Percentiles rank a stretch among this genome's conserved stretches.
These are phyloP conservation scores for Aphanomyces stellatus DNA, from an alignment of 352 stramenopile species.

Conservation along the genomic window DNA sequence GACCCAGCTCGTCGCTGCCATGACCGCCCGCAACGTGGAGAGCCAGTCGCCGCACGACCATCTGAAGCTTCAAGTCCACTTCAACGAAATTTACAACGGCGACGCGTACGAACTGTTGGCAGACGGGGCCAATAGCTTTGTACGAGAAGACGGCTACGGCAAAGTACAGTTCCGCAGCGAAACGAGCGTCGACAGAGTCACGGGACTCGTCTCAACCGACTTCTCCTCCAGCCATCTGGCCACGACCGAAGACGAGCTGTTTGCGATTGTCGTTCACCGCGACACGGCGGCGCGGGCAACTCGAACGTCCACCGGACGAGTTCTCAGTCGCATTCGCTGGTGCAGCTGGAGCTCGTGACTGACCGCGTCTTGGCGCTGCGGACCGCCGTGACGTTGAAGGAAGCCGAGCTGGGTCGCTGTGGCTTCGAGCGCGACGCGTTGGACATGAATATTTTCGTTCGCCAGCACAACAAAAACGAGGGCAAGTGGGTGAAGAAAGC, in stretches of 20 bases:
- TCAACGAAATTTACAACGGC: constrained; percentile 48
- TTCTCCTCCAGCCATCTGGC: constrained; percentile 26
- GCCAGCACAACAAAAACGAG: constrained; percentile 16
- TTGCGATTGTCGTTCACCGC: constrained; percentile 25
- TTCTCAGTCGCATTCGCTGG: constrained; percentile 36
- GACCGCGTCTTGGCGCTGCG: constrained; percentile 26
- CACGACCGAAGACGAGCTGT: constrained; percentile 20
- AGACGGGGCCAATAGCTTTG: constrained; percentile 31
- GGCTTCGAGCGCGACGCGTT: constrained; percentile 41
- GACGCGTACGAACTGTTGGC: constrained; percentile 44
- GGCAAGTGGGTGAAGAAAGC: constrained; percentile 1
- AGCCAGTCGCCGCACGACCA: not conserved
- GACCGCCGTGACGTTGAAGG: constrained; percentile 14
- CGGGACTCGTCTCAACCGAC: constrained; percentile 36
- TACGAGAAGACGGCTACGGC: constrained; percentile 35
- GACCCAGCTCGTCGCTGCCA: constrained; percentile 26
- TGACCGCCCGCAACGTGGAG: not conserved
- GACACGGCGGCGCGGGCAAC: constrained; percentile 26
- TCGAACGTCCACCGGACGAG: constrained; percentile 44
- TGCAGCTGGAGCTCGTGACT: constrained; percentile 50
- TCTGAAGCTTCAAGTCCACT: constrained; percentile 35
- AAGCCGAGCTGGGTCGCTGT: constrained; percentile 5
- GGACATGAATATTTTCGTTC: constrained; percentile 28
- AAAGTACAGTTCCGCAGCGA: constrained; percentile 39
- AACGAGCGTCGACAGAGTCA: constrained; percentile 32